Evolutionary conservation across 2,329 filamentous ascomycete species (phyloP).

Genomic region (Sordariomycetes sp.): DNA sequence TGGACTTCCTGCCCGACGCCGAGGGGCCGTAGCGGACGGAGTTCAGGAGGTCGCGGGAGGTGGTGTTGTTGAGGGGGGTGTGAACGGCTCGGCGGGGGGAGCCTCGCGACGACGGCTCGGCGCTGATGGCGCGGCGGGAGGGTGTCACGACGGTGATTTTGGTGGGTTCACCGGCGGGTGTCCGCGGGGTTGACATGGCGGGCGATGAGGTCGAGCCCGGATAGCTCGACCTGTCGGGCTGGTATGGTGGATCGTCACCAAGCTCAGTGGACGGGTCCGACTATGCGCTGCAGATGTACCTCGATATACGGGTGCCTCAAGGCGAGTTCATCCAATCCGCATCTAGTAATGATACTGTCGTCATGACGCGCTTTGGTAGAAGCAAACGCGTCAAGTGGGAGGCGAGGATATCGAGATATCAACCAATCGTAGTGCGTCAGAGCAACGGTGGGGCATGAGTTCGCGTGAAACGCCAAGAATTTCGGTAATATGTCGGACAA

Average conservation of each 20-base stretch:
- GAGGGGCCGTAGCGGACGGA: conserved; percentile 15
- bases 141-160: conserved; percentile 6
- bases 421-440: not conserved
- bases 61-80: conserved; percentile 25
- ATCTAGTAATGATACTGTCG: not conserved
- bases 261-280: not conserved
- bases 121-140: conserved; percentile 6
- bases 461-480: not conserved
- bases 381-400: not conserved
- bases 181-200: conserved; percentile 1
- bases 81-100: conserved; percentile 25
- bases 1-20: conserved; percentile 20
- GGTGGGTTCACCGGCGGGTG: conserved; percentile 2
- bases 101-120: conserved; percentile 12
- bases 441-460: not conserved
- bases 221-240: not conserved
- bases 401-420: not conserved
- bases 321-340: not conserved
- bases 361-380: not conserved
- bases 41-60: conserved; percentile 20
- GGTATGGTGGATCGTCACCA: not conserved
- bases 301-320: not conserved
- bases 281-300: not conserved
- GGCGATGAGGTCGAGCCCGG: not conserved
- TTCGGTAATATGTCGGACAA: not conserved